phyloP scores from a whole-genome alignment of 306 rosid species.

The Cucumis melo region DNA sequence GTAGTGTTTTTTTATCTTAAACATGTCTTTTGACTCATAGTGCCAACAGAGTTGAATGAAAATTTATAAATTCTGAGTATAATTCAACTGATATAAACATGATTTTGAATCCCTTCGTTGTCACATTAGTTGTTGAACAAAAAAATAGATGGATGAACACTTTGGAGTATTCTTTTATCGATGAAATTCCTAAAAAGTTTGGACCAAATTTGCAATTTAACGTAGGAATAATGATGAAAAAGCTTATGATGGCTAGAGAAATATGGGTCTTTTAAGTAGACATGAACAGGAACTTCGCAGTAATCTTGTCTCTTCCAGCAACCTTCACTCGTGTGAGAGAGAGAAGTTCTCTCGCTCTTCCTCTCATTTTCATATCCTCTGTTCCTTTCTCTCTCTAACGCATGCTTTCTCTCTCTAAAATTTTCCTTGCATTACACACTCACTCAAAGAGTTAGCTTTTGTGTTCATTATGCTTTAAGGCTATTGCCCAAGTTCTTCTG shows the following conservation, averaged over 20 bases:
- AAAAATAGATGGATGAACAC: neutral
- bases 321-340: neutral
- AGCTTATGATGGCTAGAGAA: slow-evolving; percentile 14
- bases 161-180: neutral
- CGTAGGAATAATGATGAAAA: neutral
- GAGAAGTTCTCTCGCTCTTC: neutral
- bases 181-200: too few species aligned
- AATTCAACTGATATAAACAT: too few species aligned
- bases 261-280: slow-evolving; percentile 23
- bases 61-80: too few species aligned
- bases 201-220: neutral
- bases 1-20: neutral
- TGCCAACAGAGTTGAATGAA: too few species aligned
- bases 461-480: neutral
- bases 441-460: neutral
- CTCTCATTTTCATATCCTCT: neutral
- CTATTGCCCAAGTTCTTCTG: neutral
- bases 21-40: neutral
- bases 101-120: too few species aligned
- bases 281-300: slow-evolving; percentile 20
- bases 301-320: slow-evolving; percentile 16
- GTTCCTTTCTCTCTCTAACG: neutral
- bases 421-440: neutral
- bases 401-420: slow-evolving; percentile 7
- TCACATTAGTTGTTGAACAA: too few species aligned